phyloP scores from a whole-genome alignment of 306 rosid genomes.

The Rubus parviflorus region DNA sequence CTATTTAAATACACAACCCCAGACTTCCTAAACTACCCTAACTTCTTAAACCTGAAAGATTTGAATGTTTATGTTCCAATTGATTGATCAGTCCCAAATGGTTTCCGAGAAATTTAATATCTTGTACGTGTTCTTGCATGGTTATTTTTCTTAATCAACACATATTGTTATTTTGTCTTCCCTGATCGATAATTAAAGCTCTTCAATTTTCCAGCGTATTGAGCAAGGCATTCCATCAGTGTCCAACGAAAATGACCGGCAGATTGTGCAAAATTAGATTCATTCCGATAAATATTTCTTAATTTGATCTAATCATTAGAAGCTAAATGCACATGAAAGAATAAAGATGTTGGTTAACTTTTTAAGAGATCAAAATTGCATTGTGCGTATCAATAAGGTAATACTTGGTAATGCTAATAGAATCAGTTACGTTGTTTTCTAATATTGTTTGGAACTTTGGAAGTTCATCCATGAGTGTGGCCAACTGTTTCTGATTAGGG shows the following conservation, averaged over 20 bases:
- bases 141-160: background rate
- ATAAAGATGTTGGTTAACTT: background rate
- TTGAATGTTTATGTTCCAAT: background rate
- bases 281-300: too few species aligned
- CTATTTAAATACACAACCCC: too few species aligned
- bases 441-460: too few species aligned
- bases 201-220: conserved; percentile 29
- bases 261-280: conserved; percentile 13
- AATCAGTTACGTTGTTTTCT: too few species aligned
- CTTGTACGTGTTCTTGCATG: background rate
- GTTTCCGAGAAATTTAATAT: background rate
- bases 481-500: too few species aligned
- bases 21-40: too few species aligned
- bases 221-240: conserved; percentile 41
- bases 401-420: too few species aligned
- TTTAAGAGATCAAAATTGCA: too few species aligned
- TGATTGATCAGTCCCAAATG: background rate
- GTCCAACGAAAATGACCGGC: conserved; percentile 17
- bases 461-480: too few species aligned
- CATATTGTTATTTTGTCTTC: background rate
- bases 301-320: too few species aligned
- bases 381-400: background rate
- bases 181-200: background rate
- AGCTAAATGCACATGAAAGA: background rate
- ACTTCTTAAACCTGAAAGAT: background rate